phyloP scores from a whole-genome alignment of 805 yeast species.

The Lipomyces anomalus region DNA sequence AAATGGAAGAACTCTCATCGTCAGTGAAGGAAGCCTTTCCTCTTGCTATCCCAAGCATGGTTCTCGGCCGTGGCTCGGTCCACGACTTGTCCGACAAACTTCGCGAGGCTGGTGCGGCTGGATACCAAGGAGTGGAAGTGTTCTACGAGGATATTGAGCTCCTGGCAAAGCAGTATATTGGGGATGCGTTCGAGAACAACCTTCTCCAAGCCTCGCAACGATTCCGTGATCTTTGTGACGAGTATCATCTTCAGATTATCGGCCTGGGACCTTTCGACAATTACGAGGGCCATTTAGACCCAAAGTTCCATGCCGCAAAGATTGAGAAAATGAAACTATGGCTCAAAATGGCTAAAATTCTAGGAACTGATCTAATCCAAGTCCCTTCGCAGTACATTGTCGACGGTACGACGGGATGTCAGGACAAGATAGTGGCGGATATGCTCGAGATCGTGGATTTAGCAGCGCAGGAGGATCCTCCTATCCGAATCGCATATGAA shows the following conservation, averaged over 20 bases:
- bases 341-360: constrained; percentile 9
- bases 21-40: not conserved
- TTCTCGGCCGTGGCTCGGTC: constrained; percentile 6
- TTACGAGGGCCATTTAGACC: constrained; percentile 11
- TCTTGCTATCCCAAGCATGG: not conserved
- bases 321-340: constrained; percentile 11
- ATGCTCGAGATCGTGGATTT: constrained; percentile 14
- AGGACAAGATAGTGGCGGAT: constrained; percentile 11
- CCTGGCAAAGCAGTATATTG: constrained; percentile 1
- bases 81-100: constrained; percentile 9
- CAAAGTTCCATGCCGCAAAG: not conserved
- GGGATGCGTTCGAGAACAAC: not conserved
- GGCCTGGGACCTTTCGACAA: constrained; percentile 8
- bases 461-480: constrained; percentile 8
- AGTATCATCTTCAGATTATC: constrained; percentile 1
- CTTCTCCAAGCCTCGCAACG: not conserved
- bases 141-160: constrained; percentile 8
- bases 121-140: constrained; percentile 8
- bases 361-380: constrained; percentile 13
- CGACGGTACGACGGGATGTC: constrained; percentile 11
- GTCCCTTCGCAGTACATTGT: constrained; percentile 8
- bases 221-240: constrained; percentile 4
- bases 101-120: constrained; percentile 4
- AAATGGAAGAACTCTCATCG: not conserved
- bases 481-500: constrained; percentile 31